Base-by-base conservation (phyloP, 2,329 filamentous ascomycete species). In the Tolypocladium guangdongense region DNA sequence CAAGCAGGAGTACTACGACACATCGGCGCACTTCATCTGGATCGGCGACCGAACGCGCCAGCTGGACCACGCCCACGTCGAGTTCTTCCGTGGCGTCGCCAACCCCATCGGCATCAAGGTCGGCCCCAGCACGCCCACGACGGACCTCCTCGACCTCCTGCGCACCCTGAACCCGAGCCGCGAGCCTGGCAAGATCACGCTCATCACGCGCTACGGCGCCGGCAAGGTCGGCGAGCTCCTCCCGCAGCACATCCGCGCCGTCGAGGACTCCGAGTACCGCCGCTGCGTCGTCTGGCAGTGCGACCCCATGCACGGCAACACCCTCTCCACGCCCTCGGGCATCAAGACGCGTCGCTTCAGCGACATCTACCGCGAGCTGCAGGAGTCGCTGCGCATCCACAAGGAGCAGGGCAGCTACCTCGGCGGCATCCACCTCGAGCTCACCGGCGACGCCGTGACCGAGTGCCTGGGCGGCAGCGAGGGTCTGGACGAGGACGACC, bases 71-170 rank as follows among this genome's bases (percentile, higher is more conserved):
- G 92, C 87, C 0, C 93, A 99, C 70, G 87, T 99, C 57, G 93
- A 99, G 72, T 99, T 95, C 77, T 95, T 97, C 80, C 87, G 93
- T 47, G 93, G 93, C 55, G 87, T 99, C 60, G 86, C 89, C 63
- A 99, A 99, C 73, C 93, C 93, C 0, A 89, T 99, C 61, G 93
- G 93, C 57, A 86, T 99, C 71, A 99, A 99, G 71, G 88, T 99
- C 54, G 93, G 93, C 0, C 93, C 93, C 10, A 87, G 84, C 6
- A 96, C 95, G 64, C 81, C 84, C 2, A 75, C 81, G 0, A 73
- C 80, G 0, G 93, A 97, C 65, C 80, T 99, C 16, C 79, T 92
- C 16, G 73, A 77, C 30, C 78, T 99, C 2, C 82, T 99, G 30
- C 83, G 95, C 61, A 85, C 86, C 11, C 86, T 99, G 51, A 96